Conservation (phyloP, 257 asterid species). For the Petrea volubilis region DNA sequence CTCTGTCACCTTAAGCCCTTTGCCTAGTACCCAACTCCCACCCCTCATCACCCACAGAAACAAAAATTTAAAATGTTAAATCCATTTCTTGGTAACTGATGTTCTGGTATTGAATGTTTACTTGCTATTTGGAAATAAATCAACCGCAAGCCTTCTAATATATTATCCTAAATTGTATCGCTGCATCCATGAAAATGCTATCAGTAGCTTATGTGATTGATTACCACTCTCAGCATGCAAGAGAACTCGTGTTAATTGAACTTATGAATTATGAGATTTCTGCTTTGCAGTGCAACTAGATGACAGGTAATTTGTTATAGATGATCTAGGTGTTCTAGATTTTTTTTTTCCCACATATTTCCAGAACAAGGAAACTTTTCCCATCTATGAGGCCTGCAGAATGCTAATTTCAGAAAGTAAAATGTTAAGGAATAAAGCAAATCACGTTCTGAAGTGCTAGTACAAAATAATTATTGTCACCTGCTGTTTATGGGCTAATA, state of each 20-base stretch:
- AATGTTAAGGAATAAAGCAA: not conserved
- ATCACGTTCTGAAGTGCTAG: not conserved
- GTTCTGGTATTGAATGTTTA: not conserved
- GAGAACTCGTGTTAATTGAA: not conserved
- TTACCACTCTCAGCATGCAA: not conserved
- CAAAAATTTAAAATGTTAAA: not conserved
- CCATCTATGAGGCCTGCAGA: not conserved
- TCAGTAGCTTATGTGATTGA: conserved; percentile 10
- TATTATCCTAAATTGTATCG: not conserved
- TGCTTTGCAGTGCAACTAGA: not conserved
- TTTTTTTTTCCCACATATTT: too few relatives aligned
- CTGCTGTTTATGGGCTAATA: conserved; percentile 4
- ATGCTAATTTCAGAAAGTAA: not conserved
- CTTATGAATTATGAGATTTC: not conserved
- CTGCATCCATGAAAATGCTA: conserved; percentile 9
- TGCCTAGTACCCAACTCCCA: not conserved
- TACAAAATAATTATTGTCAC: not conserved
- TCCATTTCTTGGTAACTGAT: not conserved
- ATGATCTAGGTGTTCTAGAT: too few relatives aligned
- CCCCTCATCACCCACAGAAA: not conserved
- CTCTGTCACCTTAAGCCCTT: not conserved
- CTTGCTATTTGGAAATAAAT: not conserved
- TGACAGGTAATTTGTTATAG: not conserved
- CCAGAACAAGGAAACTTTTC: not conserved
- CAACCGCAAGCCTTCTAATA: not conserved